Evolutionary conservation across 257 asterid species (phyloP).

Genomic region (Fraxinus cuspidata): DNA sequence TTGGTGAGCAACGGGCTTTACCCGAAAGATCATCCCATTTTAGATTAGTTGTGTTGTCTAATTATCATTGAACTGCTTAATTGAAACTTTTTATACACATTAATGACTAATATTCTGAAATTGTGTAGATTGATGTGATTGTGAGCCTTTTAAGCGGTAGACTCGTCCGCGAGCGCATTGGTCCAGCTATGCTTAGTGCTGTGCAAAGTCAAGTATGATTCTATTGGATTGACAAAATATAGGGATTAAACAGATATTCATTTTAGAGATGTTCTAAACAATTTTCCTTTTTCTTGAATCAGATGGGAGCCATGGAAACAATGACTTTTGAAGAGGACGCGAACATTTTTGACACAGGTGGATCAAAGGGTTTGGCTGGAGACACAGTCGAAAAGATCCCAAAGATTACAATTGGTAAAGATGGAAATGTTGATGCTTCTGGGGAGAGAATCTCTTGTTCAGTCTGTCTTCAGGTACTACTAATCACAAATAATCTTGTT

Average conservation of each 20-base stretch:
- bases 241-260: background rate
- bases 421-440: conserved; percentile 60
- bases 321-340: conserved; percentile 67
- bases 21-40: background rate
- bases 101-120: conserved; percentile 8
- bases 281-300: conserved; percentile 29
- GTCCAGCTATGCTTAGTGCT: conserved; percentile 99
- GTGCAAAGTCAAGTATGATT: conserved; percentile 89
- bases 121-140: conserved; percentile 80
- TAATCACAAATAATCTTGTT: conserved; percentile 11
- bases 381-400: conserved; percentile 92
- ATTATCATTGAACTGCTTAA: background rate
- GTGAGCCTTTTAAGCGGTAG: conserved; percentile 94
- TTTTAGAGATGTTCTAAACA: background rate
- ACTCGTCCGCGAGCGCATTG: conserved; percentile 96
- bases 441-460: conserved; percentile 91
- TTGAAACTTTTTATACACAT: background rate
- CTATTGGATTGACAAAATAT: background rate
- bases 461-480: conserved; percentile 89
- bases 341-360: conserved; percentile 88
- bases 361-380: conserved; percentile 82
- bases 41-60: background rate
- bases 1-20: conserved; percentile 55
- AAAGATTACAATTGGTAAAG: conserved; percentile 56
- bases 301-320: conserved; percentile 95